Evolutionary conservation across 192 early-diverging fungal species (phyloP).

Genomic region (Coemansia reversa): DNA sequence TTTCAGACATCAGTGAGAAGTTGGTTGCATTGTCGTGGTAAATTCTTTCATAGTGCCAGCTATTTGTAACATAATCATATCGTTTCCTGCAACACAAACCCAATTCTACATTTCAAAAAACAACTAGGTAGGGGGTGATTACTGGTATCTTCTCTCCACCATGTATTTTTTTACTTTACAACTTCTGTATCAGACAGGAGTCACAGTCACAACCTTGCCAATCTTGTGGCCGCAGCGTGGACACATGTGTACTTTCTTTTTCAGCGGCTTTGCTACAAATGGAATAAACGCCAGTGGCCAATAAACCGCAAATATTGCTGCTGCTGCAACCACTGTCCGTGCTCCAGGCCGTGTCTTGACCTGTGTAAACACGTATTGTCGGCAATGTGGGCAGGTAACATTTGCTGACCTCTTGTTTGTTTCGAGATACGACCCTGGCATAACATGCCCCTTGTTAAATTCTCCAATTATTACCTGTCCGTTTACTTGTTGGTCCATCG

Average conservation of each 20-base stretch:
- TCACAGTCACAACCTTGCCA: slow-evolving; percentile 39
- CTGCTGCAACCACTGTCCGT: slow-evolving; percentile 37
- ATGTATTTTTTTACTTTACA: background rate
- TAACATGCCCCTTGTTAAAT: slow-evolving; percentile 14
- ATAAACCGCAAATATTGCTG: slow-evolving; percentile 36
- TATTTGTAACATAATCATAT: background rate
- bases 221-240: slow-evolving; percentile 36
- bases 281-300: slow-evolving; percentile 47
- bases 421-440: slow-evolving; percentile 33
- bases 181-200: slow-evolving; percentile 7
- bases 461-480: slow-evolving; percentile 28
- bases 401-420: slow-evolving; percentile 30
- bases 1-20: background rate
- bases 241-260: slow-evolving; percentile 40
- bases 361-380: slow-evolving; percentile 28
- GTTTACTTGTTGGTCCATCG: background rate
- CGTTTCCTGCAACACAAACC: background rate
- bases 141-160: background rate
- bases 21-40: background rate
- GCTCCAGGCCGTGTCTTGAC: slow-evolving; percentile 31
- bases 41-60: background rate
- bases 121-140: background rate
- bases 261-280: slow-evolving; percentile 35
- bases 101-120: background rate
- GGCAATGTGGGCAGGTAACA: slow-evolving; percentile 37